Conservation (phyloP, 2,329 filamentous ascomycete genomes). For the Aspergillus ruber region DNA sequence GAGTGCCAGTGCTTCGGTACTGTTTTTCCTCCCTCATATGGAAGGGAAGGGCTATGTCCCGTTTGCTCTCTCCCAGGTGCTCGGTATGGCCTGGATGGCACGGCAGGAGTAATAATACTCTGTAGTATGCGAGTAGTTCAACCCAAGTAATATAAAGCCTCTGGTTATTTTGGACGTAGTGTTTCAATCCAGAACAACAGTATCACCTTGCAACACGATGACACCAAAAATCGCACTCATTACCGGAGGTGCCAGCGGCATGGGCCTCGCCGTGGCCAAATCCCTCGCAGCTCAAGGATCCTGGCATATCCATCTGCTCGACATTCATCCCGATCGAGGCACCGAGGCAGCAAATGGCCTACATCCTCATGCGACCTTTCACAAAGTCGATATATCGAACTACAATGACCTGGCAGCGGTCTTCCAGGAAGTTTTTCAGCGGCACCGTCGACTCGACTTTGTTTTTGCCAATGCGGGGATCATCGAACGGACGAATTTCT, state of each 20-base stretch:
- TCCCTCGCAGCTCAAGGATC: conserved; percentile 30
- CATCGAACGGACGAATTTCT: conserved; percentile 38
- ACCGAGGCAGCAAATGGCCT: conserved; percentile 18
- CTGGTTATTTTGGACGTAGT: not conserved
- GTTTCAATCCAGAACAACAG: not conserved
- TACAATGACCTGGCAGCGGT: conserved; percentile 27
- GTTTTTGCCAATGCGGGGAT: conserved; percentile 47
- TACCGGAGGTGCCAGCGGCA: conserved; percentile 31
- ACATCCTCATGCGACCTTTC: conserved; percentile 29
- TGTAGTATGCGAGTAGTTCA: too few relatives aligned
- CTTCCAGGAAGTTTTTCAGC: conserved; percentile 35
- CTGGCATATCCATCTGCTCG: conserved; percentile 40
- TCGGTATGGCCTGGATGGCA: too few relatives aligned
- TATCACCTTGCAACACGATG: conserved; percentile 1
- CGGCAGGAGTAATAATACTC: too few relatives aligned
- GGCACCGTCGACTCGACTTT: conserved; percentile 38
- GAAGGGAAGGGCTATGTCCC: not conserved
- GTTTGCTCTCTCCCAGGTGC: not conserved
- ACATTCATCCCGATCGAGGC: conserved; percentile 34
- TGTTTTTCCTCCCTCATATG: not conserved
- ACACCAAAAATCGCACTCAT: conserved; percentile 9
- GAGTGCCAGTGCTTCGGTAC: not conserved
- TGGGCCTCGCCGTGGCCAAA: conserved; percentile 40
- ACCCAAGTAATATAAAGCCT: not conserved
- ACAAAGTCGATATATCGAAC: conserved; percentile 22